Base-by-base conservation (phyloP, 805 yeast species). In the Starmerella tilneyi region DNA sequence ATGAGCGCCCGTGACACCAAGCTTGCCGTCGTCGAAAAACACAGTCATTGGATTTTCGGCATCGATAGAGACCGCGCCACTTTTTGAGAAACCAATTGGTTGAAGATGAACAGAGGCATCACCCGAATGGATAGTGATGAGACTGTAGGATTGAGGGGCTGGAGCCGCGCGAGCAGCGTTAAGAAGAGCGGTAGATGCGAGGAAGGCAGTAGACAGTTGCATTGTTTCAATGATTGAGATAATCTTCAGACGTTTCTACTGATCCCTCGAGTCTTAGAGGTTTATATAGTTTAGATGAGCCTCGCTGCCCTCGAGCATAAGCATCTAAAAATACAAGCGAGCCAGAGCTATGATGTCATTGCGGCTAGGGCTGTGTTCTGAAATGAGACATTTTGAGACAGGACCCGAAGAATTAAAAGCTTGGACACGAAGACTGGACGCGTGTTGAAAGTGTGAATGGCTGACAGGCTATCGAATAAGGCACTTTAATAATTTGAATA, bases 11-110 rank as follows among this genome's bases (percentile, higher is more conserved):
- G 37, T 33, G 7, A 33, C 37, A 26, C 37, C 37, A 4, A 33
- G 24, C 37, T 20, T 33, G n/a, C 21, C 24, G 7, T 26, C 26
- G n/a, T 33, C 37, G n/a, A 33, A 33, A 26, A 33, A 33, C n/a
- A 13, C 37, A 19, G 37, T 33, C n/a, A 33, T 4, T 6, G 24
- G 16, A 15, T 19, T 33, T 4, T 13, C n/a, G 24, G 37, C 24
- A 7, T 20, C 26, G 17, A 33, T 33, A n/a, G 26, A 15, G n/a
- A 33, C 37, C 20, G 7, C 37, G 13, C 26, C 26, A 20, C 9
- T 33, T 26, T 17, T 16, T 5, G 26, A 20, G 37, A 33, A 33
- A 33, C 37, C 37, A 20, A 33, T 12, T 13, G 37, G 37, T 11
- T 13, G 37, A 9, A 33, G 37, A 26, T 33, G 37, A 20, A 33